Percentiles rank a stretch among this genome's conserved stretches.
phyloP scores from a whole-genome alignment of 2,329 filamentous ascomycete species.

The Aaosphaeria arxii region DNA sequence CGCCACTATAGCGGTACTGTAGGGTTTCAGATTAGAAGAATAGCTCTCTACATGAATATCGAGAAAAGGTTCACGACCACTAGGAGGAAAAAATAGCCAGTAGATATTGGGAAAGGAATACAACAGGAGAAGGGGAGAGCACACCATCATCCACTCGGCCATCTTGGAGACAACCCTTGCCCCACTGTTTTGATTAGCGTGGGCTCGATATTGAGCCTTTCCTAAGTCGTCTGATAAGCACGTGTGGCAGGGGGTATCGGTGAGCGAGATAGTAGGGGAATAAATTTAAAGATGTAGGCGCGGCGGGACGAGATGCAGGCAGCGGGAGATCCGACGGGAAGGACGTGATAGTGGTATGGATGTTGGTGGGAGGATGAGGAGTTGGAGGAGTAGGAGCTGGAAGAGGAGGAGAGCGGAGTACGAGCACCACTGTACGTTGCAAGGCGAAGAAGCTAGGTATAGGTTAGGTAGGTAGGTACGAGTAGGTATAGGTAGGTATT shows the following conservation, averaged over 20 bases:
- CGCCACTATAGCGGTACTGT: slow-evolving; percentile 35
- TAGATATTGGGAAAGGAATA: not conserved
- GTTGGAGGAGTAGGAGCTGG: slow-evolving; percentile 1
- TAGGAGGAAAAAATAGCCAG: too few relatives aligned
- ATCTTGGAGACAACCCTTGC: slow-evolving; percentile 26
- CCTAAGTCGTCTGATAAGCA: slow-evolving; percentile 32
- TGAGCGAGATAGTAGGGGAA: slow-evolving; percentile 2
- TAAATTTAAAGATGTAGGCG: slow-evolving; percentile 3
- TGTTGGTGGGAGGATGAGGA: slow-evolving; percentile 1
- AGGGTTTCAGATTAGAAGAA: slow-evolving; percentile 11
- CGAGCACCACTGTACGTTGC: too few relatives aligned
- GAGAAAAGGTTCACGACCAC: too few relatives aligned
- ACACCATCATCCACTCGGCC: slow-evolving; percentile 37
- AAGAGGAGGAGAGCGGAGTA: slow-evolving; percentile 4
- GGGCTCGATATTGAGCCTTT: slow-evolving; percentile 29
- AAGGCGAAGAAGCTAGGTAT: too few relatives aligned
- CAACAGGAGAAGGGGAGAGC: slow-evolving; percentile 12
- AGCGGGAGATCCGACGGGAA: slow-evolving; percentile 4
- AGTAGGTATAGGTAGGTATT: too few relatives aligned
- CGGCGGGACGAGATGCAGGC: slow-evolving; percentile 10
- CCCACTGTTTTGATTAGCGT: slow-evolving; percentile 36
- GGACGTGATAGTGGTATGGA: not conserved
- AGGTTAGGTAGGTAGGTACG: too few relatives aligned
- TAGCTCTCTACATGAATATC: not conserved
- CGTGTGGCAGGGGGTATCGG: slow-evolving; percentile 21